Evolutionary conservation across 345 rosid genomes (phyloP).

Genomic region (Citrus medica): DNA sequence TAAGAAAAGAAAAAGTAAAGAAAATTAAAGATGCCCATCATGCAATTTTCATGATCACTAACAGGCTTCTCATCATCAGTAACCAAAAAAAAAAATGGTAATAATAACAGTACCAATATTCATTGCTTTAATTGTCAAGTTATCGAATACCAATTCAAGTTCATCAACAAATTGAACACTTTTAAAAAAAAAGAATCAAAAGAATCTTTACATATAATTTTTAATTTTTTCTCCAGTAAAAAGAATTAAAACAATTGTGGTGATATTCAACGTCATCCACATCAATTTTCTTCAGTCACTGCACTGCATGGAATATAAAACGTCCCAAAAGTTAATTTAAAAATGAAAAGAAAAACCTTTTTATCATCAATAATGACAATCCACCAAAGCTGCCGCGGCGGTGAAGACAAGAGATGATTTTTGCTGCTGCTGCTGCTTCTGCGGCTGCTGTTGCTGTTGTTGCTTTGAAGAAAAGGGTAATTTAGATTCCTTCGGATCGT

Average conservation of each 20-base stretch:
- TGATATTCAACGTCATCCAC: neutral
- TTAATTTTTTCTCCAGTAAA: neutral
- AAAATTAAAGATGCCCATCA: slow-evolving; percentile 26
- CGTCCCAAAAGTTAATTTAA: neutral
- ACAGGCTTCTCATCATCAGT: neutral
- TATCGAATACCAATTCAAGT: no score
- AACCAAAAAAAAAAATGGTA: neutral
- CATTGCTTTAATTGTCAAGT: neutral
- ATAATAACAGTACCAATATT: neutral
- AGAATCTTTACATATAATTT: slow-evolving; percentile 13
- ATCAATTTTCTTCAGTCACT: neutral
- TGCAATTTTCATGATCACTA: slow-evolving; percentile 25
- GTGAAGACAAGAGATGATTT: slow-evolving; percentile 58
- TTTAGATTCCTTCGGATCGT: slow-evolving; percentile 45
- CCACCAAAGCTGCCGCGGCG: slow-evolving; percentile 75
- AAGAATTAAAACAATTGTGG: neutral
- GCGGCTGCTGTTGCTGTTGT: slow-evolving; percentile 35
- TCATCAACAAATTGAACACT: no score
- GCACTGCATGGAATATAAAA: neutral
- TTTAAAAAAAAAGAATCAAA: slow-evolving; percentile 19
- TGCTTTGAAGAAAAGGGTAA: slow-evolving; percentile 54
- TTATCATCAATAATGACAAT: slow-evolving; percentile 80
- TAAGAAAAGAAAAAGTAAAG: neutral
- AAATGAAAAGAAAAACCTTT: neutral
- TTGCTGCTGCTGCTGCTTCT: slow-evolving; percentile 30